Evolutionary conservation across 2,329 filamentous ascomycete genomes (phyloP).

Genomic region (Penicillium sp.): DNA sequence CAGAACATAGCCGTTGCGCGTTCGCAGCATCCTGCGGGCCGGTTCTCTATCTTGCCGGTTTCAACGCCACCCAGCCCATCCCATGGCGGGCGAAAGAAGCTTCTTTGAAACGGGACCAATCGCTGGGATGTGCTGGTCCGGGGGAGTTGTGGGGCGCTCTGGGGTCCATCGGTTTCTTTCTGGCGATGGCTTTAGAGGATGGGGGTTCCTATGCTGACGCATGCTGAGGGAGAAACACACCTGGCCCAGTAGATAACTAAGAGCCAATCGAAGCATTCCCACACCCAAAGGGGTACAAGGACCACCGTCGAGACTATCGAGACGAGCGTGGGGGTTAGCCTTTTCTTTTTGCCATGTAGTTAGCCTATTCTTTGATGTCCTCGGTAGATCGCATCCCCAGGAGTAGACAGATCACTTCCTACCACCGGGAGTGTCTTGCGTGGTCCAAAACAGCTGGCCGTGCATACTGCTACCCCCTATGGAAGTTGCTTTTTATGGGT

Average conservation of each 20-base stretch:
- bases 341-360: neutral
- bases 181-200: too few relatives aligned
- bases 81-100: slow-evolving; percentile 19
- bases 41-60: slow-evolving; percentile 18
- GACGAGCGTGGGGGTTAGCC: too few relatives aligned
- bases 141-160: too few relatives aligned
- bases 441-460: neutral
- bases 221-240: too few relatives aligned
- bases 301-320: too few relatives aligned
- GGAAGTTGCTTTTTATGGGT: slow-evolving; percentile 12
- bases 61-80: slow-evolving; percentile 23
- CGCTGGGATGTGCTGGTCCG: slow-evolving; percentile 6
- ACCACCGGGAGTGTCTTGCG: slow-evolving; percentile 2
- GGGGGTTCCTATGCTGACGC: too few relatives aligned
- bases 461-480: neutral
- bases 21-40: slow-evolving; percentile 21
- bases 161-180: too few relatives aligned
- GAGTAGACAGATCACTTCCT: slow-evolving; percentile 15
- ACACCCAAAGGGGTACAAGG: too few relatives aligned
- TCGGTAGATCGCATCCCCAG: slow-evolving; percentile 15
- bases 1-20: slow-evolving; percentile 14
- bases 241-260: too few relatives aligned
- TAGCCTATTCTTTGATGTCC: slow-evolving; percentile 1
- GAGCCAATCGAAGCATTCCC: too few relatives aligned
- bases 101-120: slow-evolving; percentile 20